phyloP scores from a whole-genome alignment of 2,329 filamentous ascomycete genomes.

The Epichloe hybrida region DNA sequence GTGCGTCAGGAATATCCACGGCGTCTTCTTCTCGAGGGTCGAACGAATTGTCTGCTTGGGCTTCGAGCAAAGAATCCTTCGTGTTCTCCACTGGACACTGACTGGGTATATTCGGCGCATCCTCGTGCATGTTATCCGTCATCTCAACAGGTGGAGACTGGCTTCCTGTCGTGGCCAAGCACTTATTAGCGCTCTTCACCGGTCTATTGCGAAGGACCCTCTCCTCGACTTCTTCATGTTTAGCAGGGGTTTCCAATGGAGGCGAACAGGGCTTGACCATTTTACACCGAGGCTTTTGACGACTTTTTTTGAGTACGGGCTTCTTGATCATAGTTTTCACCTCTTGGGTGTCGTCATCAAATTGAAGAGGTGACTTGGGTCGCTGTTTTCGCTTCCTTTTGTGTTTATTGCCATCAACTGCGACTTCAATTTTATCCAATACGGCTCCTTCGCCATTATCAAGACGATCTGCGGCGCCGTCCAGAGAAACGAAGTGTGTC shows the following conservation, averaged over 20 bases:
- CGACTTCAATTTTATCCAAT: neutral
- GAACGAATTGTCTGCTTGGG: neutral
- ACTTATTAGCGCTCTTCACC: neutral
- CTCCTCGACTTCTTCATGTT: neutral
- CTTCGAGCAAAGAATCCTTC: neutral
- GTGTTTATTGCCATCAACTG: neutral
- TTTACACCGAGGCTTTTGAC: neutral
- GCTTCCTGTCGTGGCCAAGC: neutral
- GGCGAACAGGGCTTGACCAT: neutral
- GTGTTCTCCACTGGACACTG: neutral
- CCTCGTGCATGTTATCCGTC: neutral
- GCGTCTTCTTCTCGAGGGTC: neutral
- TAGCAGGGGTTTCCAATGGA: neutral
- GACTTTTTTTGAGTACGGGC: slow-evolving; percentile 1
- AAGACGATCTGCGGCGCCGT: neutral
- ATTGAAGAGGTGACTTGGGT: slow-evolving; percentile 20
- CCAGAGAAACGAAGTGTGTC: neutral
- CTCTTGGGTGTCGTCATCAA: slow-evolving; percentile 18
- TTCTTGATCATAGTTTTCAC: slow-evolving; percentile 8
- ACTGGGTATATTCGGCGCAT: neutral
- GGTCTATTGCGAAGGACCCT: neutral
- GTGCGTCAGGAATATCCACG: neutral
- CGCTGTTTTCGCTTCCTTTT: slow-evolving; percentile 18
- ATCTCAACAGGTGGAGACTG: neutral
- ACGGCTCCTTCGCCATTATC: neutral